A percentile compares a stretch with the other conserved stretches of the same genome.
phyloP scores from a whole-genome alignment of 2,329 filamentous ascomycete genomes.

The Colletotrichum sp. region DNA sequence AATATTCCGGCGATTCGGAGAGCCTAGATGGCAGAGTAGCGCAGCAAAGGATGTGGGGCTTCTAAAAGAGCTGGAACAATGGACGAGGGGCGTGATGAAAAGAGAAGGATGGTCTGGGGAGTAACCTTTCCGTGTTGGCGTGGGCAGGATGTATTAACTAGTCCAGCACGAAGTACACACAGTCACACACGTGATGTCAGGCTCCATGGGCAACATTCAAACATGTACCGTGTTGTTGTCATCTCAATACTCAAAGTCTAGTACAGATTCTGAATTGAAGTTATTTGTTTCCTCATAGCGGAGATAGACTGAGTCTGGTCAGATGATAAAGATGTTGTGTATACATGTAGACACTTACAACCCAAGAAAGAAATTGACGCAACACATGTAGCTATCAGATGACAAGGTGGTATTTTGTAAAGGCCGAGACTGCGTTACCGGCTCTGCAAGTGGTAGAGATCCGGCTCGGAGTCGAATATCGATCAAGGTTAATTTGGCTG shows the following conservation, averaged over 20 bases:
- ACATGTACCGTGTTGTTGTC: neutral
- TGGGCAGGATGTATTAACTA: neutral
- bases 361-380: neutral
- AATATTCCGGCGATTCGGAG: constrained; percentile 30
- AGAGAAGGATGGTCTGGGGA: constrained; percentile 31
- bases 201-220: neutral
- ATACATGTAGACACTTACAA: neutral
- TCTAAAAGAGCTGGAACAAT: constrained; percentile 36
- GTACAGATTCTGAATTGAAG: neutral
- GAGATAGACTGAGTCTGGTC: neutral
- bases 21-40: constrained; percentile 36
- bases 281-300: neutral
- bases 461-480: neutral
- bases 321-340: neutral
- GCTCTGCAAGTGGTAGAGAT: neutral
- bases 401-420: no score
- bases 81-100: constrained; percentile 35
- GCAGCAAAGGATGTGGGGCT: constrained; percentile 36
- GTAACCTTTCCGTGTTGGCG: neutral
- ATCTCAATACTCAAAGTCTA: neutral
- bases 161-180: neutral
- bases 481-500: neutral
- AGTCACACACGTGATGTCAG: neutral
- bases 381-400: no score
- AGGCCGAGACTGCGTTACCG: no score